Conservation (phyloP, 352 stramenopile genomes). For the Phytophthora fragariae region DNA sequence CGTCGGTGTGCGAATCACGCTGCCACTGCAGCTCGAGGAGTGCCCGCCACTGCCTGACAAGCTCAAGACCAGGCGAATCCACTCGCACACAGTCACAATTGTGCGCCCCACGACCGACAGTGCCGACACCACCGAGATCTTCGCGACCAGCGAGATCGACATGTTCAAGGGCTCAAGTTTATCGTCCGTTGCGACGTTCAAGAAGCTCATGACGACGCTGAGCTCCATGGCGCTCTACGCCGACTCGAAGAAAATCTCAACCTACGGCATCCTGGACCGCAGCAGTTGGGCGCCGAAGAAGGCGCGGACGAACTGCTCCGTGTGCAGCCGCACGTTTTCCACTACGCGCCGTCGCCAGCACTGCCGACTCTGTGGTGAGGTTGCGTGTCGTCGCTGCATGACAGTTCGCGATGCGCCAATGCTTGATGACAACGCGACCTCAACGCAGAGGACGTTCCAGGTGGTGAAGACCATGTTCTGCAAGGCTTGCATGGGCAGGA, state of each 20-base stretch:
- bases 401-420: constrained; percentile 55
- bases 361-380: constrained; percentile 80
- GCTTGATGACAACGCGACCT: constrained; percentile 28
- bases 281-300: constrained; percentile 64
- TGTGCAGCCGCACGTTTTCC: constrained; percentile 70
- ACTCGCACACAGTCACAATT: constrained; percentile 67
- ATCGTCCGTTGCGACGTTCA: constrained; percentile 40
- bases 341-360: constrained; percentile 74
- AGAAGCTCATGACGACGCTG: constrained; percentile 59
- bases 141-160: constrained; percentile 69
- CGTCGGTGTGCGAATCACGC: constrained; percentile 73
- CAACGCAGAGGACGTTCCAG: constrained; percentile 52
- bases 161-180: constrained; percentile 39
- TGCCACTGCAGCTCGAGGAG: constrained; percentile 68
- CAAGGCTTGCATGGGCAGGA: constrained; percentile 58
- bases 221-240: constrained; percentile 65
- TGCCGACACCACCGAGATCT: constrained; percentile 55
- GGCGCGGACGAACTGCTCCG: constrained; percentile 49
- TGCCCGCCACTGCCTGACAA: constrained; percentile 58
- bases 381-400: constrained; percentile 78
- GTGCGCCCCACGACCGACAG: constrained; percentile 47
- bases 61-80: constrained; percentile 63
- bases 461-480: constrained; percentile 70
- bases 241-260: constrained; percentile 73
- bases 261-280: constrained; percentile 57